Conservation (phyloP, 2,329 filamentous ascomycete genomes). For the Trichoderma hamatum region DNA sequence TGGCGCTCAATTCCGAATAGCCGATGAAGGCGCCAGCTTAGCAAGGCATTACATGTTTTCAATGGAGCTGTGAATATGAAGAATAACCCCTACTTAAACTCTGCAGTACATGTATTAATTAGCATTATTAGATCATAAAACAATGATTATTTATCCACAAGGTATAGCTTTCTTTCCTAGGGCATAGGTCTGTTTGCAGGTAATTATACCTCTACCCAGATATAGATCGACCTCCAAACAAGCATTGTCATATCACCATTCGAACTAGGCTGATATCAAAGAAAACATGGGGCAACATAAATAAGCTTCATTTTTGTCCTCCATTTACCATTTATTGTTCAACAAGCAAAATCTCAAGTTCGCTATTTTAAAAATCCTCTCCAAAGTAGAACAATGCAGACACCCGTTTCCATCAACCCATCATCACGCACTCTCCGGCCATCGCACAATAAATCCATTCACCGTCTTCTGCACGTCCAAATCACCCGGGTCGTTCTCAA, state of each 20-base stretch:
- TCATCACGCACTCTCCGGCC: conserved; percentile 52
- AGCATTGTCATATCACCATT: neutral
- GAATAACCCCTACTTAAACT: no score
- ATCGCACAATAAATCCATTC: conserved; percentile 73
- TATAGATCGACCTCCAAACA: neutral
- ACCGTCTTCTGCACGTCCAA: conserved; percentile 80
- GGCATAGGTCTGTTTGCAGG: no score
- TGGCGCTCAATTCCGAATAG: no score
- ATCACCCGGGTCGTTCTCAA: conserved; percentile 86
- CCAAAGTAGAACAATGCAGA: conserved; percentile 1
- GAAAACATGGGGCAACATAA: neutral
- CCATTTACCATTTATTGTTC: neutral
- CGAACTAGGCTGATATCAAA: neutral
- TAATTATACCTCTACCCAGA: no score
- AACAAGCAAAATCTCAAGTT: neutral
- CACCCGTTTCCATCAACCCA: neutral
- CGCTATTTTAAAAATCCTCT: conserved; percentile 2
- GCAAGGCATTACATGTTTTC: neutral
- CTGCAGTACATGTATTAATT: no score
- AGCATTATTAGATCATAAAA: neutral
- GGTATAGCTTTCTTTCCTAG: neutral
- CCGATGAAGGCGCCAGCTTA: no score
- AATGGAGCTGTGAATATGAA: no score
- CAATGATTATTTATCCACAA: neutral
- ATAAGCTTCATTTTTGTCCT: neutral